A percentile compares a stretch with the other conserved stretches of the same genome.
Conservation (phyloP, 768 basidiomycete genomes). For the Mycena floridula region DNA sequence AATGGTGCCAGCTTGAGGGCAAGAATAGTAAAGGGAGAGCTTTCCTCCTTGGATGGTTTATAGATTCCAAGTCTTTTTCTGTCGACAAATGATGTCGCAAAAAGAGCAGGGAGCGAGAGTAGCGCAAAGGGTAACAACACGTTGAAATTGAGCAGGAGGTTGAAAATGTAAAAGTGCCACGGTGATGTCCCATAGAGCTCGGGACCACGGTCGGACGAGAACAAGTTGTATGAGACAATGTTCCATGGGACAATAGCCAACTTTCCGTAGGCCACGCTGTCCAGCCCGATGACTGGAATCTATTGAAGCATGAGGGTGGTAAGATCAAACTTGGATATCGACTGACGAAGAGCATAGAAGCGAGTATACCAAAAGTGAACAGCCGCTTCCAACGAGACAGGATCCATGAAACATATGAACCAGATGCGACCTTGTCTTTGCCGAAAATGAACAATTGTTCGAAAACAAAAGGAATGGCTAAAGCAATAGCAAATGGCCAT, state of each 20-base stretch:
- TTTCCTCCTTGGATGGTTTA: constrained; percentile 47
- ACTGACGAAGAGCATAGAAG: constrained; percentile 61
- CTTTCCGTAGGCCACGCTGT: constrained; percentile 83
- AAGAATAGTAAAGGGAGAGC: constrained; percentile 75
- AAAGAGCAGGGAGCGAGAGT: constrained; percentile 71
- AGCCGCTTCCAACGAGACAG: constrained; percentile 55
- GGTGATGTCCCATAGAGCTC: constrained; percentile 91
- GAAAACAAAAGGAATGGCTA: constrained; percentile 82
- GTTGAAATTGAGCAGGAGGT: constrained; percentile 94
- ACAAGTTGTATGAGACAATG: constrained; percentile 89
- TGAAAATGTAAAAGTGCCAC: constrained; percentile 79
- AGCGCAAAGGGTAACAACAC: constrained; percentile 76
- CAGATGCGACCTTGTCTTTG: constrained; percentile 52
- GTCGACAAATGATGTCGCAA: constrained; percentile 69
- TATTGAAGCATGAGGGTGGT: constrained; percentile 24
- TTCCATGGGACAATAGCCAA: constrained; percentile 84
- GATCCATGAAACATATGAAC: constrained; percentile 46
- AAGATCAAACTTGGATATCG: neutral
- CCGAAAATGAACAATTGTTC: constrained; percentile 84
- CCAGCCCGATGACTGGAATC: constrained; percentile 80
- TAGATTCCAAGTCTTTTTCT: constrained; percentile 63
- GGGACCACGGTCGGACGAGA: constrained; percentile 76
- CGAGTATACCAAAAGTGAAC: constrained; percentile 43
- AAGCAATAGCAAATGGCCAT: constrained; percentile 92
- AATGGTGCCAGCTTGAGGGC: constrained; percentile 77